phyloP scores from a whole-genome alignment of 805 yeast species.

The Lipomyces spencermartinsiae region DNA sequence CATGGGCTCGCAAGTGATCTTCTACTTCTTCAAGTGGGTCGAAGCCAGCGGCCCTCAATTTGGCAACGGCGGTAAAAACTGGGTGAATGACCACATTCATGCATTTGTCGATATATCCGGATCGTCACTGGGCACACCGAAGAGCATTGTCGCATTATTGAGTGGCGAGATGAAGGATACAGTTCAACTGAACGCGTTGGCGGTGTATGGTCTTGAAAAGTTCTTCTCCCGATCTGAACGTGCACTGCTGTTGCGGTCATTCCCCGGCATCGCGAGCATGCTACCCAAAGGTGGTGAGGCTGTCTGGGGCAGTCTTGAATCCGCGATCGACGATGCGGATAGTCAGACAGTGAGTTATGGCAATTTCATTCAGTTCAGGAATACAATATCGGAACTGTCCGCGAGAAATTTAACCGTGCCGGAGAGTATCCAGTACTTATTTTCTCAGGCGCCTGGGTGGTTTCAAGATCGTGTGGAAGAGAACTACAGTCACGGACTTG shows the following conservation, averaged over 20 bases:
- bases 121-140: slow-evolving; percentile 91
- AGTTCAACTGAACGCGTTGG: slow-evolving; percentile 88
- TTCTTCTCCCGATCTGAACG: slow-evolving; percentile 91
- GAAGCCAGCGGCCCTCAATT: slow-evolving; percentile 81
- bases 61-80: slow-evolving; percentile 88
- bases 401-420: slow-evolving; percentile 64
- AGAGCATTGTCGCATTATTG: slow-evolving; percentile 86
- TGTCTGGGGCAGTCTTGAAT: slow-evolving; percentile 79
- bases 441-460: slow-evolving; percentile 77
- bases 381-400: slow-evolving; percentile 53
- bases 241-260: slow-evolving; percentile 79
- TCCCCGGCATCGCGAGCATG: slow-evolving; percentile 97
- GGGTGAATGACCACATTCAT: slow-evolving; percentile 87
- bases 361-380: slow-evolving; percentile 69
- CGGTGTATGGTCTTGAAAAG: slow-evolving; percentile 92
- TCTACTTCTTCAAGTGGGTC: slow-evolving; percentile 93
- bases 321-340: slow-evolving; percentile 63
- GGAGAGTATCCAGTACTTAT: slow-evolving; percentile 69
- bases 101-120: slow-evolving; percentile 89
- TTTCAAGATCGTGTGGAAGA: slow-evolving; percentile 65
- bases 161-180: slow-evolving; percentile 99
- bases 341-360: slow-evolving; percentile 61
- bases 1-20: slow-evolving; percentile 92
- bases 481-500: slow-evolving; percentile 81
- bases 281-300: slow-evolving; percentile 92